Conservation (phyloP, 164 flowering plant genomes). For the Macadamia tetraphylla region DNA sequence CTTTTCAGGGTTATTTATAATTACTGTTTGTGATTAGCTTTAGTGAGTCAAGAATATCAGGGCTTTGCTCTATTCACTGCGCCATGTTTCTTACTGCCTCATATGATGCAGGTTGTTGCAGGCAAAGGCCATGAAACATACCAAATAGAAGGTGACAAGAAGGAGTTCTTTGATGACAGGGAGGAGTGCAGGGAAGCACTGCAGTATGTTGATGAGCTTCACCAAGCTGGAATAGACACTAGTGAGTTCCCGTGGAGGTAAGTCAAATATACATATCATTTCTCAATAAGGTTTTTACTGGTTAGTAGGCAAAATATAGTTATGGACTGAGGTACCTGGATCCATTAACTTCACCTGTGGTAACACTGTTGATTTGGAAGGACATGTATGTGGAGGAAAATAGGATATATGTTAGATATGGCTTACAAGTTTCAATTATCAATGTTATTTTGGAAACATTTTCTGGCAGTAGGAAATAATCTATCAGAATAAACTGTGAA, state of each 20-base stretch:
- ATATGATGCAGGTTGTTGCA: slow-evolving; percentile 70
- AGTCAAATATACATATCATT: slow-evolving; percentile 3
- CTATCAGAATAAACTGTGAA: no score
- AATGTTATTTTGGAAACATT: no score
- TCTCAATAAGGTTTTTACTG: neutral
- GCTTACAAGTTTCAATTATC: no score
- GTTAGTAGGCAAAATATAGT: neutral
- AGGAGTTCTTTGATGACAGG: slow-evolving; percentile 89
- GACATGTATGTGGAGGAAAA: no score
- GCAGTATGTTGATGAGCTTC: slow-evolving; percentile 94
- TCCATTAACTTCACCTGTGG: neutral
- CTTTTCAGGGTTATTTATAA: neutral
- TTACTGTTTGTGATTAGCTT: neutral
- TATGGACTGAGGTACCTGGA: neutral
- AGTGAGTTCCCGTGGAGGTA: slow-evolving; percentile 99
- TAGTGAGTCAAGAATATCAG: neutral
- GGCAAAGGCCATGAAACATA: slow-evolving; percentile 93
- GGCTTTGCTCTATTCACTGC: neutral
- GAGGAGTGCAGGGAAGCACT: slow-evolving; percentile 96
- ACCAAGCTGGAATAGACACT: slow-evolving; percentile 95
- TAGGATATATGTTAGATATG: no score
- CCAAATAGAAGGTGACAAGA: slow-evolving; percentile 80
- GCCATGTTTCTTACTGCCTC: neutral
- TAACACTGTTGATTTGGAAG: no score
- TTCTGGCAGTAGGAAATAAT: no score